A percentile compares a stretch with the other conserved stretches of the same genome.
These are phyloP conservation scores for Calonectria fujianensis DNA, from an alignment of 2,329 filamentous ascomycete species.

Conservation along the genomic window DNA sequence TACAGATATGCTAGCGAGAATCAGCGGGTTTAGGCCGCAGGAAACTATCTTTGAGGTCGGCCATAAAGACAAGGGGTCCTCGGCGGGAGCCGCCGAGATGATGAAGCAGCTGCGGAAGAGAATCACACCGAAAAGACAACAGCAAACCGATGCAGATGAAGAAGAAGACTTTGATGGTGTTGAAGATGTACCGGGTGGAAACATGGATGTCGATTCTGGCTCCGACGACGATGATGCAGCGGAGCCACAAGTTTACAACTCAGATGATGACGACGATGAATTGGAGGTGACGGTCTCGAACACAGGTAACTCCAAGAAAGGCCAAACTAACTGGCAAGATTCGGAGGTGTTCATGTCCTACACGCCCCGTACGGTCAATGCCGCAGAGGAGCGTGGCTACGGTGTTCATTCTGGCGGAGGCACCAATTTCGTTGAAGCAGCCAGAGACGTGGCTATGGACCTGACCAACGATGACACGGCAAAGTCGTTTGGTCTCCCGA, in stretches of 20 bases:
- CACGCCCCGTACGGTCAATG: slow-evolving; percentile 85
- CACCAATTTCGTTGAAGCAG: slow-evolving; percentile 89
- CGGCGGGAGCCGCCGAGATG: slow-evolving; percentile 81
- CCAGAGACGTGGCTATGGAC: slow-evolving; percentile 93
- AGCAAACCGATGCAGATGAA: slow-evolving; percentile 64
- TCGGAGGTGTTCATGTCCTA: slow-evolving; percentile 98
- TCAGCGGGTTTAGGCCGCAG: slow-evolving; percentile 90
- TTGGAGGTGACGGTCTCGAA: slow-evolving; percentile 83
- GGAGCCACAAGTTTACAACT: slow-evolving; percentile 70
- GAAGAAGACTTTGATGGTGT: slow-evolving; percentile 57
- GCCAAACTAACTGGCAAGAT: slow-evolving; percentile 83
- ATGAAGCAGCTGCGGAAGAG: slow-evolving; percentile 83
- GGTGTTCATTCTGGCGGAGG: slow-evolving; percentile 89
- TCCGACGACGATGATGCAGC: slow-evolving; percentile 62
- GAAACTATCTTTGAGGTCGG: slow-evolving; percentile 99
- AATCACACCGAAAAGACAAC: slow-evolving; percentile 76
- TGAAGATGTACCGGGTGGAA: slow-evolving; percentile 58
- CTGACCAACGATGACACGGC: slow-evolving; percentile 90
- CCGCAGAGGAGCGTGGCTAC: slow-evolving; percentile 93
- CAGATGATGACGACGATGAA: slow-evolving; percentile 71
- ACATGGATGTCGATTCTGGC: slow-evolving; percentile 56
- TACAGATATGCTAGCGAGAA: slow-evolving; percentile 89
- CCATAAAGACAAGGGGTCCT: slow-evolving; percentile 77
- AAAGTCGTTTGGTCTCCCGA: slow-evolving; percentile 86
- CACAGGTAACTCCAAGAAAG: slow-evolving; percentile 71